Percentiles rank a stretch among this genome's conserved stretches.
These are phyloP conservation scores for Logfia minima DNA, from an alignment of 129 eudicot species.

Conservation along the genomic window DNA sequence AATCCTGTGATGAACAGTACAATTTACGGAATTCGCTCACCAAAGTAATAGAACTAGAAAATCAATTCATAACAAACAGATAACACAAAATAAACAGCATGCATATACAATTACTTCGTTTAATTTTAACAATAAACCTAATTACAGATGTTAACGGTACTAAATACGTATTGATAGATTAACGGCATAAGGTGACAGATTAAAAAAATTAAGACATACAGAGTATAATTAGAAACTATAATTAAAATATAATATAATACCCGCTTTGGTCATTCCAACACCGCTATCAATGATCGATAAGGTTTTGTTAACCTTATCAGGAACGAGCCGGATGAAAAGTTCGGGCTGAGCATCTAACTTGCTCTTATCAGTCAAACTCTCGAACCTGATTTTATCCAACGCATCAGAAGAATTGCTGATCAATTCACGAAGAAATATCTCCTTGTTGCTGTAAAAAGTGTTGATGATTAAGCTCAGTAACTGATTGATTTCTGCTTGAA, in stretches of 20 bases:
- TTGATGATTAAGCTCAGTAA: conserved; percentile 68
- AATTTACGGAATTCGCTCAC: background rate
- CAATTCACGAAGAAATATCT: conserved; percentile 74
- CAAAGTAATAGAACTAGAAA: no score
- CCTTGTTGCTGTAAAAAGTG: conserved; percentile 85
- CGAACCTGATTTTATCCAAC: conserved; percentile 80
- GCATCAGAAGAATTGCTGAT: conserved; percentile 89
- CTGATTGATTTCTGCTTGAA: conserved; percentile 84
- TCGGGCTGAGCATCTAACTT: conserved; percentile 88
- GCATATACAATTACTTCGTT: background rate
- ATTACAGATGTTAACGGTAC: no score
- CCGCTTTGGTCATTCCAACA: conserved; percentile 93
- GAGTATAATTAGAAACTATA: background rate
- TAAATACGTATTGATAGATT: no score
- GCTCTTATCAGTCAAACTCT: conserved; percentile 73
- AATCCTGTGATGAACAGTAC: background rate
- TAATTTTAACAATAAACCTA: background rate
- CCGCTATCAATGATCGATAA: conserved; percentile 84
- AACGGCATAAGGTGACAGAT: background rate
- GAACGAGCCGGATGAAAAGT: conserved; percentile 74
- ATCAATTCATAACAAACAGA: no score
- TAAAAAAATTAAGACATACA: background rate
- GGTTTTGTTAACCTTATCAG: conserved; percentile 85
- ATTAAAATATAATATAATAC: conserved; percentile 20
- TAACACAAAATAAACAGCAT: no score